Evolutionary conservation across 129 eudicot species (phyloP), one percentile per base, ranked within the genome.

Genomic region (Solidago caesia): DNA sequence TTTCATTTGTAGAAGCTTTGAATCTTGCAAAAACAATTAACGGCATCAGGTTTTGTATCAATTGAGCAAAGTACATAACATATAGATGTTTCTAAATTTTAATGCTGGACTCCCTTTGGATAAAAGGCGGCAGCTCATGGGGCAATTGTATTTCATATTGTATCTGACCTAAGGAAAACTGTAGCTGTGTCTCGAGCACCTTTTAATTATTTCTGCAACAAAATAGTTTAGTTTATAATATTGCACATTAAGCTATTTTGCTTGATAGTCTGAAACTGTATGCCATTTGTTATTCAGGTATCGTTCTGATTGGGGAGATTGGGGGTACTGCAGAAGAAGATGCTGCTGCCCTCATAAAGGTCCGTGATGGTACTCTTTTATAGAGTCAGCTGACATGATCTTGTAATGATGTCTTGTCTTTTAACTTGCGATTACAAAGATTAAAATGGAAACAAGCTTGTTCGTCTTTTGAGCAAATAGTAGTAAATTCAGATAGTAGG

Each of bases 301-400:
- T 95, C 33, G 76, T 95, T 77, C 92, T 95, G 69, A 95, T 95
- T 72, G 99, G 99, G 72, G 99, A 95, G 84, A 95, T 95, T 4
- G 99, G 99, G 56, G 99, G 99, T 72, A 95, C 99, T 56, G 99
- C 99, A 6, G 99, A 95, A 84, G 99, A 95, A 85, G 99, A 95
- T 79, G 99, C 99, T 33, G 99, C 99, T 55, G 99, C 99, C 74
- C 87, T 95, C 25, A 95, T 95, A 80, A 95, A 95, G 97, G 99
- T 95, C 21, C 65, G 79, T 71, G 65, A 66, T 66, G 42, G 21
- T 60, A 70, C 47, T 16, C 75, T 12, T 67, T 47, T 45, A 77
- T 58, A 58, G 25, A 33, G 7, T 60, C 61, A 10, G 68, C 64
- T 77, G 64, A 41, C 60, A 13, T 62, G 56, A 77, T 69, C 53